Conservation (phyloP, 352 stramenopile genomes). For the Pythium aristosporum region DNA sequence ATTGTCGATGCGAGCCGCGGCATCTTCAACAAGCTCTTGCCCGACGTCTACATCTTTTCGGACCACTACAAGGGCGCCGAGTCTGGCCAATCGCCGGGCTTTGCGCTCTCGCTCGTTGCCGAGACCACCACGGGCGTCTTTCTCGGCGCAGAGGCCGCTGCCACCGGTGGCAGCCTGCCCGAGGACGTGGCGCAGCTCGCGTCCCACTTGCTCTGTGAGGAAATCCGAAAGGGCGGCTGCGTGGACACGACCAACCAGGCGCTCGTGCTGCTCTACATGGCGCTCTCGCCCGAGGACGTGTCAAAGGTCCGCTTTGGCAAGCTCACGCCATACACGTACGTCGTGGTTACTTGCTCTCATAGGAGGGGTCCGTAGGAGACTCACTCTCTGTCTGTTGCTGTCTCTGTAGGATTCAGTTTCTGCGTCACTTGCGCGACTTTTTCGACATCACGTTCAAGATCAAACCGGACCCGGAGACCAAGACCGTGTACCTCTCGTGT, state of each 20-base stretch:
- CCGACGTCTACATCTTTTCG: slow-evolving; percentile 99
- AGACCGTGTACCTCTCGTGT: slow-evolving; percentile 93
- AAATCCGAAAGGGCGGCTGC: slow-evolving; percentile 93
- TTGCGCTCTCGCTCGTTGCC: slow-evolving; percentile 93
- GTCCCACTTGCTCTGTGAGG: slow-evolving; percentile 94
- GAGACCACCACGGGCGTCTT: slow-evolving; percentile 97
- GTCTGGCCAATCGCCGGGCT: slow-evolving; percentile 89
- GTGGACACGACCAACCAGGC: slow-evolving; percentile 96
- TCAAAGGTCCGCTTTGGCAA: slow-evolving; percentile 92
- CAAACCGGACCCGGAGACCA: slow-evolving; percentile 84
- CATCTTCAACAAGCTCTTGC: slow-evolving; percentile 97
- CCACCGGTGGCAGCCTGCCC: slow-evolving; percentile 83
- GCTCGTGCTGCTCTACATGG: slow-evolving; percentile 97
- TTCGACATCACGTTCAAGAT: slow-evolving; percentile 95
- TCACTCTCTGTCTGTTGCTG: neutral
- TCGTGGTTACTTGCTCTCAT: neutral
- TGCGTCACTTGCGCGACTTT: slow-evolving; percentile 91
- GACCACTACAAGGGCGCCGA: slow-evolving; percentile 96
- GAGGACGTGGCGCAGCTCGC: slow-evolving; percentile 95
- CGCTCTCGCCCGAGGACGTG: slow-evolving; percentile 97
- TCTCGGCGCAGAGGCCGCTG: slow-evolving; percentile 91
- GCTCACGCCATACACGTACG: slow-evolving; percentile 81
- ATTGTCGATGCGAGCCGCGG: slow-evolving; percentile 96
- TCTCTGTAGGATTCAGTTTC: slow-evolving; percentile 72
- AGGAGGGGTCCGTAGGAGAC: neutral